phyloP scores from a whole-genome alignment of 2,329 filamentous ascomycete species.

The Trichoderma sp. region DNA sequence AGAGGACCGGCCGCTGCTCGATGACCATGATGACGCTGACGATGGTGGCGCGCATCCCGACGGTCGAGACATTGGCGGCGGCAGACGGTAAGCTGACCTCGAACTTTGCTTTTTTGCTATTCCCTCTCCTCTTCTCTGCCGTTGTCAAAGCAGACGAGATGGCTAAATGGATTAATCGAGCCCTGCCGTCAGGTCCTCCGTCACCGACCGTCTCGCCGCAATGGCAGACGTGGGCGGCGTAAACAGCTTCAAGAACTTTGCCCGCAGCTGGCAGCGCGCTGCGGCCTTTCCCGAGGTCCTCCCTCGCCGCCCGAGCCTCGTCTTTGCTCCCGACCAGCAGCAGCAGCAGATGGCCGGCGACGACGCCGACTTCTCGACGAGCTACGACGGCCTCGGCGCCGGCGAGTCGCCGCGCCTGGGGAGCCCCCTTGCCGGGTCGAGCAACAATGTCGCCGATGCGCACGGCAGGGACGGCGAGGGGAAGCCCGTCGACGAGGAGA shows the following conservation, averaged over 20 bases:
- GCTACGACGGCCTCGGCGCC: conserved; percentile 44
- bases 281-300: conserved; percentile 87
- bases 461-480: conserved; percentile 50
- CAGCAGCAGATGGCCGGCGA: conserved; percentile 30
- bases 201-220: conserved; percentile 58
- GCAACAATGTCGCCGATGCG: conserved; percentile 31
- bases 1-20: conserved; percentile 52
- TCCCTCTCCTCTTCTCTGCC: no score
- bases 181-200: conserved; percentile 55
- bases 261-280: conserved; percentile 87
- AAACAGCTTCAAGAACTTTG: conserved; percentile 93
- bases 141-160: no score
- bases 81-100: conserved; percentile 37
- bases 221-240: conserved; percentile 78
- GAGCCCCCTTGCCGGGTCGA: conserved; percentile 33
- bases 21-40: conserved; percentile 35
- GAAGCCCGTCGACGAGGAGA: conserved; percentile 51
- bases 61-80: conserved; percentile 31
- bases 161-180: no score
- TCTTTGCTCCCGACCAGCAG: conserved; percentile 60
- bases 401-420: conserved; percentile 38
- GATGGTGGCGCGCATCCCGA: conserved; percentile 28
- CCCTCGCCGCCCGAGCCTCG: conserved; percentile 74
- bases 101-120: no score
- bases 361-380: conserved; percentile 47